Evolutionary conservation across 192 early-diverging fungal species (phyloP), one percentile per base, ranked within the genome.

Genomic region (Oehlia diaphana): DNA sequence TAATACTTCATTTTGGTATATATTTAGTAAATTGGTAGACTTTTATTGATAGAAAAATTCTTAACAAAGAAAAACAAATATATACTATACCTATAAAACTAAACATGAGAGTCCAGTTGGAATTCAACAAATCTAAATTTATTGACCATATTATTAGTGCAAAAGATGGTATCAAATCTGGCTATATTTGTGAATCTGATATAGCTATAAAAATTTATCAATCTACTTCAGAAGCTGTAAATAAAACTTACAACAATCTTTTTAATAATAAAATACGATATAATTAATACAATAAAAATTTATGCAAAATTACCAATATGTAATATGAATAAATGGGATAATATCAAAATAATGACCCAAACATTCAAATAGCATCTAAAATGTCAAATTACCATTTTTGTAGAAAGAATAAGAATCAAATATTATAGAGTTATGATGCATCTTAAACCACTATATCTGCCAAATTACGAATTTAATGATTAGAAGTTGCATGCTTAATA

Each of bases 91-190:
- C 39, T 0, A 1, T 68, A 39, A 33, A 5, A 21, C 19, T 68
- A 68, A 68, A 68, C 35, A 68, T 68, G 35, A 68, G 35, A 68
- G 66, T 68, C 14, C 66, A 68, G 13, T 39, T 44, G 2, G 28
- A 68, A 68, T 37, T 68, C 21, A 68, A 68, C 16, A 39, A 68
- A 6, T 44, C 66, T 2, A 39, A 39, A 10, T 68, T 68, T 31
- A 31, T 31, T 31, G 31, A 1, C 1, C 31, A 1, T 31, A 31
- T 31, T 31, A 1, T 31, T 31, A 68, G 19, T 68, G 35, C 63
- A 28, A 7, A 65, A 65, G 63, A 65, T 65, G 26, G 26, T 4
- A 65, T 65, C 33, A 33, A 26, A 26, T 28, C 63, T 33, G 9
- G 9, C 6, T 65, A 65, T 65, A 1, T 26, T 1, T 31, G 31